Evolutionary conservation across 176 grass and related monocot species (phyloP).

Genomic region (Paspalum vaginatum): DNA sequence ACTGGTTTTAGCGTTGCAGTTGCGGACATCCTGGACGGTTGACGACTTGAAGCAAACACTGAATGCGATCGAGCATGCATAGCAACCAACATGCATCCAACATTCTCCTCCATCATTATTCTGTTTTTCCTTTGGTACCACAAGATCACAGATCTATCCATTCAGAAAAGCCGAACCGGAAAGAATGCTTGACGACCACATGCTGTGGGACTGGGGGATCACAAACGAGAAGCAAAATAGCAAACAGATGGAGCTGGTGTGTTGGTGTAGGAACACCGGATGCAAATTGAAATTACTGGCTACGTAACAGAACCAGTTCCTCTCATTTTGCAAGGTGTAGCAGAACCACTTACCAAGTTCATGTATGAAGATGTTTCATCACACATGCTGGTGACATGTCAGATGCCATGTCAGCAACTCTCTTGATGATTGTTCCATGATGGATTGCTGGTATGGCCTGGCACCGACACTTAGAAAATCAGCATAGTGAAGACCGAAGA

Average conservation of each 20-base stretch:
- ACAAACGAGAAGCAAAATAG: conserved; percentile 17
- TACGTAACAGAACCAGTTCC: not conserved
- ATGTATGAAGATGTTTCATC: not conserved
- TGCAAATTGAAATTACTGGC: not conserved
- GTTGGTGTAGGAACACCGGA: not conserved
- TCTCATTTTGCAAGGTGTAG: not conserved
- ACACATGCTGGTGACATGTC: not conserved
- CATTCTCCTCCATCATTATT: not conserved
- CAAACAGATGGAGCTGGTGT: conserved; percentile 25
- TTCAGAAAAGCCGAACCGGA: not conserved
- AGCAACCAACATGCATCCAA: conserved; percentile 15
- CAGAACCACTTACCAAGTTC: conserved; percentile 24
- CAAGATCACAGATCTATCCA: conserved; percentile 6
- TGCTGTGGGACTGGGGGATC: conserved; percentile 23
- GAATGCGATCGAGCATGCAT: conserved; percentile 11
- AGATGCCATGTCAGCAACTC: conserved; percentile 14
- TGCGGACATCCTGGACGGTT: conserved; percentile 7
- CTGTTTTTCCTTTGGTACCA: not conserved
- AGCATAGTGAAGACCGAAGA: not conserved
- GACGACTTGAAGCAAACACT: not conserved
- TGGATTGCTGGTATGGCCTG: not conserved
- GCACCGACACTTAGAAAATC: not conserved
- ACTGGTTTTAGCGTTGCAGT: not conserved
- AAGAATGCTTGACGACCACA: not conserved
- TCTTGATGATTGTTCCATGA: not conserved